Evolutionary conservation across 1,139 yeast genomes (phyloP), one percentile per base, ranked within the genome.

Genomic region (Pichia sp.): DNA sequence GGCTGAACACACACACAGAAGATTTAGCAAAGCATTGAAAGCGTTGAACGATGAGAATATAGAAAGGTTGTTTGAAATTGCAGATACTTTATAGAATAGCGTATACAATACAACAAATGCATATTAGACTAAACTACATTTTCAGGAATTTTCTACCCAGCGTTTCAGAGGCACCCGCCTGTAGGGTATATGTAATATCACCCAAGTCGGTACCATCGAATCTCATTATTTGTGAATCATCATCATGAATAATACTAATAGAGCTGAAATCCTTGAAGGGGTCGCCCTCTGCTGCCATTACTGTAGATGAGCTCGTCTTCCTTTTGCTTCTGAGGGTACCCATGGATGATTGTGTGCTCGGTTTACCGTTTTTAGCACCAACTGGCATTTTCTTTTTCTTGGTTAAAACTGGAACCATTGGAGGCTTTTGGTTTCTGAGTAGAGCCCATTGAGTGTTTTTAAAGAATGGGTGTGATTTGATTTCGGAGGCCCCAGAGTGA

Each of bases 391-490:
- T 48, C 9, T 27, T 33, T 21, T 48, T 48, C 35, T 45, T 77
- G 13, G 88, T 78, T 38, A 87, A 69, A 0, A 82, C 82, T 1
- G 98, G 98, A 20, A 91, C 77, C 77, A 91, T 81, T 11, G 98
- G 98, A 1, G 98, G 97, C 40, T 81, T 80, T 53, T 82, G 93
- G 58, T 91, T 85, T 48, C 98, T 71, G 43, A 91, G 65, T 44
- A 91, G 64, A 0, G 98, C 97, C 98, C 98, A 91, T 55, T 87
- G 95, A 1, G 87, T 79, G 50, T 68, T 81, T 55, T 87, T 88
- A 67, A 91, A 91, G 51, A 87, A 93, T 0, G 83, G 77, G 57
- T 93, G 98, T 40, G 74, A 77, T 54, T 91, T 91, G 38, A 91
- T 76, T 52, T 91, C 98, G 1, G 94, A 80, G 0, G 98, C 98